Percentiles rank a stretch among this genome's conserved stretches.
phyloP scores from a whole-genome alignment of 805 yeast species.

The Candida ascalaphidarum region DNA sequence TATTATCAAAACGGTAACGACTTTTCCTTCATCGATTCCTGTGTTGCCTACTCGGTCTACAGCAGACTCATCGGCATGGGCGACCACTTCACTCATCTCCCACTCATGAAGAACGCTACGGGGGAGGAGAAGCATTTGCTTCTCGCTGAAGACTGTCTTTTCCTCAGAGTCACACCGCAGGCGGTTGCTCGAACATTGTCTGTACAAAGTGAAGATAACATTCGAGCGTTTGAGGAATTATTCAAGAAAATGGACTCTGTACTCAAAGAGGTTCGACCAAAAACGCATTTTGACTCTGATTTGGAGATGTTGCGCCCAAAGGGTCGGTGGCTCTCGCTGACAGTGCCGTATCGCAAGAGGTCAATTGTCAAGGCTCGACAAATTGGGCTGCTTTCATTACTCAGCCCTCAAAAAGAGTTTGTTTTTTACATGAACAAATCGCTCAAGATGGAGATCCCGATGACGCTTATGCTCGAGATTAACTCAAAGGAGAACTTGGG shows the following conservation, averaged over 20 bases:
- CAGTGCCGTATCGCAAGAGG: constrained; percentile 21
- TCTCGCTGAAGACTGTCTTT: constrained; percentile 18
- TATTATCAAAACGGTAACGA: constrained; percentile 14
- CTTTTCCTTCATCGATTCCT: constrained; percentile 19
- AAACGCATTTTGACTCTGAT: constrained; percentile 4
- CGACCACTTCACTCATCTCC: constrained; percentile 16
- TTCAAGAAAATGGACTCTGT: constrained; percentile 8
- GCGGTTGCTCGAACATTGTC: too few species aligned
- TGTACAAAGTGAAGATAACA: too few species aligned
- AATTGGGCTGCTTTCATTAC: constrained; percentile 23
- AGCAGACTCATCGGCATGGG: constrained; percentile 31
- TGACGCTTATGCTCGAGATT: constrained; percentile 13
- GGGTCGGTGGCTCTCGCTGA: too few species aligned
- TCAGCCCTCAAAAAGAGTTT: too few species aligned
- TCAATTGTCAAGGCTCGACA: constrained; percentile 19
- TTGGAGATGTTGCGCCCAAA: constrained; percentile 25
- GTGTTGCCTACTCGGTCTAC: constrained; percentile 23
- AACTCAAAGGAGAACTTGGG: constrained; percentile 2
- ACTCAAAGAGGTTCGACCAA: constrained; percentile 1
- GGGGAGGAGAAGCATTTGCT: constrained; percentile 21
- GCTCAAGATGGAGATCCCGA: constrained; percentile 14
- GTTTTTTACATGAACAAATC: too few species aligned
- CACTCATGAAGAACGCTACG: constrained; percentile 7
- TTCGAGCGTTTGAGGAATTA: too few species aligned
- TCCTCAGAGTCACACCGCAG: constrained; percentile 6